Evolutionary conservation across 768 basidiomycete species (phyloP), one percentile per base, ranked within the genome.

Genomic region (Dioszegia hungarica): DNA sequence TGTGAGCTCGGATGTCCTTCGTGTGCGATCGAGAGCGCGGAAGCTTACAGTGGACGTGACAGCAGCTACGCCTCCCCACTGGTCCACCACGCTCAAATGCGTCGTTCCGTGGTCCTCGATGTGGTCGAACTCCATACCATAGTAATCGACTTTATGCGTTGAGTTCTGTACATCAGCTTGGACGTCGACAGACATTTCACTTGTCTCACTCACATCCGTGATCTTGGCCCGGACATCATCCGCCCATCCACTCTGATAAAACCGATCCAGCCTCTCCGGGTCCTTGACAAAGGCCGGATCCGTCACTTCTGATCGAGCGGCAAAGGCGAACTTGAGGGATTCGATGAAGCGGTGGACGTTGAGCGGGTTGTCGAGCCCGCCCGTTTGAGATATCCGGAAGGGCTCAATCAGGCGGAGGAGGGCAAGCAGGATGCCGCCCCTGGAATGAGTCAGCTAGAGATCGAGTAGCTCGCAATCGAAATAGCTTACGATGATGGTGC

Each of bases 61-160:
- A 19, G 73, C 75, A 5, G 91, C 89, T 0, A 87, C 91, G 82
- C 93, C 90, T 19, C 90, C 90, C 67, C 86, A 79, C 64, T 81
- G 80, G 76, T 98, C 94, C 5, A 94, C 78, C 8, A 86, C 82
- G 5, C 88, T 89, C 5, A 87, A 81, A 70, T 97, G 93, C 55
- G 90, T 92, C 85, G 94, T 97, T 45, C 94, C 94, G 76, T 93
- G 89, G 76, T 95, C 90, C 1, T 78, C 80, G 33, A 81, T 80
- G 17, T 89, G 75, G 64, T 90, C 90, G 66, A 84, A 90, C 50
- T 86, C 80, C 1, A 92, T 88, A 29, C 87, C 80, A 73, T 97
- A 97, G 76, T 94, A 93, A 36, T 83, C 81, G 6, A 87, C 82
- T 3, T 82, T 73, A 73, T 95, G 92, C 0, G 94, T 94, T 3